A percentile compares a stretch with the other conserved stretches of the same genome.
These are phyloP conservation scores for Dissophora globulifera DNA, from an alignment of 192 early-diverging fungal genomes.

Conservation along the genomic window DNA sequence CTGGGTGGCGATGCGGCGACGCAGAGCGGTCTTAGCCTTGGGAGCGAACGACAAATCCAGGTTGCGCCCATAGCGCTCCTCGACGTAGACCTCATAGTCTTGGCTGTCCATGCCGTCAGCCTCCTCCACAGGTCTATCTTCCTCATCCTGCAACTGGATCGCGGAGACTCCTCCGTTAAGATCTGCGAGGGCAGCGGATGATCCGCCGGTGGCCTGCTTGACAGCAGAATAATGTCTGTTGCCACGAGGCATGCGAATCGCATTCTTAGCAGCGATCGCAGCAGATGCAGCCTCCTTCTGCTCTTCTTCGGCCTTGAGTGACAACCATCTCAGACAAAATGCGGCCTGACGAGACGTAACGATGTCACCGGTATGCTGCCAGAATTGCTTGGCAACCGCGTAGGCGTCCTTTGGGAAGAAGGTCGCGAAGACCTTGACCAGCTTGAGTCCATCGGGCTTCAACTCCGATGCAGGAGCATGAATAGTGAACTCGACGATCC, in stretches of 20 bases:
- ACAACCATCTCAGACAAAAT: slow-evolving; percentile 78
- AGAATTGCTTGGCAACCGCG: slow-evolving; percentile 89
- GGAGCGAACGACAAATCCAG: slow-evolving; percentile 73
- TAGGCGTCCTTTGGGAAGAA: slow-evolving; percentile 79
- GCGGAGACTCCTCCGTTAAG: not conserved
- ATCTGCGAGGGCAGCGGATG: slow-evolving; percentile 2
- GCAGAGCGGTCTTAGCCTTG: slow-evolving; percentile 78
- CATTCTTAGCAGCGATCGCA: slow-evolving; percentile 2
- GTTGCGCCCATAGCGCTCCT: slow-evolving; percentile 96
- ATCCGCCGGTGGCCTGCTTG: slow-evolving; percentile 2
- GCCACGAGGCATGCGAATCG: slow-evolving; percentile 34
- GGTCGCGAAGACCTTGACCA: slow-evolving; percentile 67
- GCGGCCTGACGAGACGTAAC: slow-evolving; percentile 90
- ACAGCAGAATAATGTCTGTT: slow-evolving; percentile 35
- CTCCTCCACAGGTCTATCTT: slow-evolving; percentile 39
- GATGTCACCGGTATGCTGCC: slow-evolving; percentile 95
- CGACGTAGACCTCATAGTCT: slow-evolving; percentile 79
- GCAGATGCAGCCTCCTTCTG: slow-evolving; percentile 25
- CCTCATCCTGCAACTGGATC: slow-evolving; percentile 20
- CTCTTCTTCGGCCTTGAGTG: slow-evolving; percentile 58
- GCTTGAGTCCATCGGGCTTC: slow-evolving; percentile 44
- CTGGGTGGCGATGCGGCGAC: slow-evolving; percentile 81
- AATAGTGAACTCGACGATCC: slow-evolving; percentile 76
- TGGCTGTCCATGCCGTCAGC: slow-evolving; percentile 46
- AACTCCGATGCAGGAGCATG: slow-evolving; percentile 60